Percentiles rank a stretch among this genome's conserved stretches.
Evolutionary conservation across 352 stramenopile genomes (phyloP).

Genomic region (Bremia lactucae): DNA sequence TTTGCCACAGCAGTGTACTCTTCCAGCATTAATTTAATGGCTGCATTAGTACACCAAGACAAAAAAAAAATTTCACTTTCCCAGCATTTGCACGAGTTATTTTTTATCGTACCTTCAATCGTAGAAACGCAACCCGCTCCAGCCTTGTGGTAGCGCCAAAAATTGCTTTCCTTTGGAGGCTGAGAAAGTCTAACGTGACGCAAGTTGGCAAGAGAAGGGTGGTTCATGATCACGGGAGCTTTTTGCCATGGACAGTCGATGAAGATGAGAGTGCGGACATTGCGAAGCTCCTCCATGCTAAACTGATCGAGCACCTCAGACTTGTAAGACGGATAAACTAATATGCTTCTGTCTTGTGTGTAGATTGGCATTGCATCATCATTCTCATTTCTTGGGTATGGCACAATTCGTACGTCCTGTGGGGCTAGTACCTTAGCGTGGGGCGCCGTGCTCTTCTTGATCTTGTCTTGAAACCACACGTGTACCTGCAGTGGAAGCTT

Average conservation of each 20-base stretch:
- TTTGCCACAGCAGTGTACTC: slow-evolving; percentile 49
- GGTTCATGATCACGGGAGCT: slow-evolving; percentile 54
- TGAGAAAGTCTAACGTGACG: slow-evolving; percentile 71
- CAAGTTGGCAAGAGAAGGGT: slow-evolving; percentile 41
- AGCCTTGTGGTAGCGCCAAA: slow-evolving; percentile 82
- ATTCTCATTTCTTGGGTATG: slow-evolving; percentile 27
- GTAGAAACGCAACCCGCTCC: slow-evolving; percentile 80
- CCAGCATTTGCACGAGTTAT: neutral
- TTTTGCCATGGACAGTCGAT: slow-evolving; percentile 86
- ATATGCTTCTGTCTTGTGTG: slow-evolving; percentile 44
- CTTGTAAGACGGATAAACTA: slow-evolving; percentile 75
- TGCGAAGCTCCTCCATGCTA: slow-evolving; percentile 37
- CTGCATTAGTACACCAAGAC: slow-evolving; percentile 17
- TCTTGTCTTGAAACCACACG: slow-evolving; percentile 84
- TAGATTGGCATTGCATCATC: slow-evolving; percentile 26
- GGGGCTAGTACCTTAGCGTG: slow-evolving; percentile 73
- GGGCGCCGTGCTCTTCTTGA: slow-evolving; percentile 84
- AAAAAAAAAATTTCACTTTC: neutral
- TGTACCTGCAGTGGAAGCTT: slow-evolving; percentile 65
- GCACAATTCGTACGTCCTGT: slow-evolving; percentile 60
- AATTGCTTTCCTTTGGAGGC: slow-evolving; percentile 73
- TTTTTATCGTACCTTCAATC: slow-evolving; percentile 62
- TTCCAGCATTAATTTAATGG: slow-evolving; percentile 74
- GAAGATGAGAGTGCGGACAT: slow-evolving; percentile 65
- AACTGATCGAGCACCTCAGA: slow-evolving; percentile 57